Evolutionary conservation across 2,329 filamentous ascomycete genomes (phyloP).

Genomic region (Mariannaea sp.): DNA sequence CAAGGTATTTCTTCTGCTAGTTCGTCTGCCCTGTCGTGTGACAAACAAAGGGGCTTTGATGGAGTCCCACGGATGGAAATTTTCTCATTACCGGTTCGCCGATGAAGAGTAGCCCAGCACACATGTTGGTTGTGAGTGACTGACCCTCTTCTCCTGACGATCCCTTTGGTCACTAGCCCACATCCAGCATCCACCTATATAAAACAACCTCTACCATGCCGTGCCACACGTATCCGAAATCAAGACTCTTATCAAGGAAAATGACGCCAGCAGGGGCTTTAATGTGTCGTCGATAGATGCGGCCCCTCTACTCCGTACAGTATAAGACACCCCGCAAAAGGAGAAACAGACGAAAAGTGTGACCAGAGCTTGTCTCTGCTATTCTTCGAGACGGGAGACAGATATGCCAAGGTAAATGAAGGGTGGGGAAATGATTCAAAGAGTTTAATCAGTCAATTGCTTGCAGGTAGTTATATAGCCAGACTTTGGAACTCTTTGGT

Average conservation of each 20-base stretch:
- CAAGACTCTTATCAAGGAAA: slow-evolving; percentile 2
- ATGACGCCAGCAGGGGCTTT: slow-evolving; percentile 8
- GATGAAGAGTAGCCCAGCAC: too few relatives aligned
- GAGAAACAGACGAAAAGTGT: slow-evolving; percentile 15
- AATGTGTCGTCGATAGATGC: background rate
- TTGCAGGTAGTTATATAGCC: slow-evolving; percentile 27
- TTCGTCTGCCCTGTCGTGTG: slow-evolving; percentile 1
- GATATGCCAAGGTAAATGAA: slow-evolving; percentile 6
- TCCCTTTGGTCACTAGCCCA: slow-evolving; percentile 21
- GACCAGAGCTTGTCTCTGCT: slow-evolving; percentile 7
- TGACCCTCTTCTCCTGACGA: slow-evolving; percentile 35
- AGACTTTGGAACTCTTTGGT: too few relatives aligned
- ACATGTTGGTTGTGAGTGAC: slow-evolving; percentile 28
- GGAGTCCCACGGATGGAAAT: too few relatives aligned
- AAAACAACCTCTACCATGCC: slow-evolving; percentile 17
- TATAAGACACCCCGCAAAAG: slow-evolving; percentile 26
- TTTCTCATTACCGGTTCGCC: too few relatives aligned
- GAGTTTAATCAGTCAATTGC: slow-evolving; percentile 18
- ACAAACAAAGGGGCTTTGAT: background rate
- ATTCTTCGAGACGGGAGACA: background rate
- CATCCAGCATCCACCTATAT: slow-evolving; percentile 17
- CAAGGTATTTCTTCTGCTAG: slow-evolving; percentile 7
- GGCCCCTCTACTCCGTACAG: background rate
- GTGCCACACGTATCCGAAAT: slow-evolving; percentile 24
- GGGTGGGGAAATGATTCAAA: slow-evolving; percentile 32